phyloP scores from a whole-genome alignment of 1,284 basidiomycete genomes.

The Leccinum cinnamomeum region DNA sequence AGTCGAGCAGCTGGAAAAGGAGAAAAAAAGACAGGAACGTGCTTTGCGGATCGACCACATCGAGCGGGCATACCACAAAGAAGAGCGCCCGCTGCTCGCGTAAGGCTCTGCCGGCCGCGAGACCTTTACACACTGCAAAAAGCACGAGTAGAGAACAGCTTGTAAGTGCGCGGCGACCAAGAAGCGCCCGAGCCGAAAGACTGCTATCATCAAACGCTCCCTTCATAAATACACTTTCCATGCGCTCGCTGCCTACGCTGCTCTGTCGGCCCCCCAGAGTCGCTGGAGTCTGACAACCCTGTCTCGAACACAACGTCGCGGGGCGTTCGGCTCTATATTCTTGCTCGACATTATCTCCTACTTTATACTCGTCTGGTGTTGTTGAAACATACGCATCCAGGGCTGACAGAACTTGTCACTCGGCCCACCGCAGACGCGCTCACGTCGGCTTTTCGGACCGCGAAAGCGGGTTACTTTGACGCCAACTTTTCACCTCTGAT shows the following conservation, averaged over 20 bases:
- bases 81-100: too few relatives aligned
- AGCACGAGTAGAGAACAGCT: too few relatives aligned
- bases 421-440: slow-evolving; percentile 60
- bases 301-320: slow-evolving; percentile 59
- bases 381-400: slow-evolving; percentile 46
- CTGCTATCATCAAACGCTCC: slow-evolving; percentile 72
- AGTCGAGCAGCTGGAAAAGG: too few relatives aligned
- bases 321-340: slow-evolving; percentile 70
- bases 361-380: slow-evolving; percentile 55
- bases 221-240: slow-evolving; percentile 83
- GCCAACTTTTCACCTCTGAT: slow-evolving; percentile 75
- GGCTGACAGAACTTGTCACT: slow-evolving; percentile 52
- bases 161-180: too few relatives aligned
- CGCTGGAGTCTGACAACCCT: slow-evolving; percentile 67
- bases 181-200: slow-evolving; percentile 15
- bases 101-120: too few relatives aligned
- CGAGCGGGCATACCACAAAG: too few relatives aligned
- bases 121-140: too few relatives aligned
- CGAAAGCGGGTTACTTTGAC: slow-evolving; percentile 80
- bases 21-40: too few relatives aligned
- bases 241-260: slow-evolving; percentile 65
- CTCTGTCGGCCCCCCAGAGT: slow-evolving; percentile 51
- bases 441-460: slow-evolving; percentile 67
- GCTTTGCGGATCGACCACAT: too few relatives aligned
- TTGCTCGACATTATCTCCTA: slow-evolving; percentile 76